Base-by-base conservation (phyloP, 1,284 basidiomycete genomes). In the Ustilago trichophora region DNA sequence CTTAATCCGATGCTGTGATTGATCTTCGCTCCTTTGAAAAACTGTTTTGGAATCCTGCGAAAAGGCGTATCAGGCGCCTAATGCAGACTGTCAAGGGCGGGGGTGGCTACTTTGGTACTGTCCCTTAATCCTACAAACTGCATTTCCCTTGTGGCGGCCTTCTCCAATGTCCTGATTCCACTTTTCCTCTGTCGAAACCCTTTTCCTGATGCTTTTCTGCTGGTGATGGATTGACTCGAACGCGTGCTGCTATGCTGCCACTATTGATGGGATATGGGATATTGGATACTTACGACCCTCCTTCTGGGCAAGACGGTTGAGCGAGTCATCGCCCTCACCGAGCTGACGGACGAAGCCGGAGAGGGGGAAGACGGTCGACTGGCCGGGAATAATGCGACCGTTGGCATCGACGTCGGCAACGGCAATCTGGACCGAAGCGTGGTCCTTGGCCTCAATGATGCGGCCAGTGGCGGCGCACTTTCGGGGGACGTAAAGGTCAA, bases 401-500 rank as follows among this genome's bases (percentile, higher is more conserved):
- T 91, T 89, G 75, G 90, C 88, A 83, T 98, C 94, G 80, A 99
- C 95, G 82, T 98, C 95, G 71, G 87, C 91, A 77, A 99, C 87
- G 84, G 88, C 90, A 83, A 99, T 90, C 84, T 99, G 95, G 80
- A 98, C 92, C 40, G 94, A 97, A 40, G 95, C 93, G 84, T 98
- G 93, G 85, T 99, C 95, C 87, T 98, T 98, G 81, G 95, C 91
- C 78, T 92, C 95, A 84, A 97, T 97, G 82, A 97, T 87, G 76
- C 93, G 91, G 88, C 93, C 92, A 90, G 82, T 75, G 66, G 79
- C 80, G 24, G 80, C 80, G 69, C 96, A 98, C 86, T 98, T 98
- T 87, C 95, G 92, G 83, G 95, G 95, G 83, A 98, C 93, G 87
- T 98, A 98, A 85, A 98, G 93, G 88, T 98, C 95, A 83, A 98